Base-by-base conservation (phyloP, 805 yeast species). In the Zygosaccharomyces gambellarensis region DNA sequence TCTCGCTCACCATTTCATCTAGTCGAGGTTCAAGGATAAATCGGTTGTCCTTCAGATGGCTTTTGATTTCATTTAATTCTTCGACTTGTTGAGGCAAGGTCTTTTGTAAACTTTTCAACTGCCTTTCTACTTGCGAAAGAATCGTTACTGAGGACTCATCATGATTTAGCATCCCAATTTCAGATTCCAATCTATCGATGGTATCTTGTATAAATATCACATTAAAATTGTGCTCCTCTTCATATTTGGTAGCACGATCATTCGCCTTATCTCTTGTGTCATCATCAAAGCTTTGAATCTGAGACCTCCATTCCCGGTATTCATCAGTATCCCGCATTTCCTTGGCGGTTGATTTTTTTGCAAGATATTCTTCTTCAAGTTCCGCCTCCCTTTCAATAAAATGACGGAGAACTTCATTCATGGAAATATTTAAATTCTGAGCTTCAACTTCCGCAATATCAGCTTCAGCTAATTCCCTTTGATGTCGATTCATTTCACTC, bases 1-100 rank as follows among this genome's bases (percentile, higher is more conserved):
- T 83, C 27, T 70, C 65, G 2, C 56, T 54, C 0, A 87, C 79
- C 41, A 87, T 71, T 2, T 56, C 58, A 3, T 77, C 73, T 23
- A 92, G 68, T 53, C 77, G 75, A 1, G 82, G 80, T 55, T 83
- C 90, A 87, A 96, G 85, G 1, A 53, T 61, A 0, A 48, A 54
- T 29, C 71, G 64, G 7, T 81, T 71, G 10, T 62, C 62, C 1
- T 51, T 57, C 9, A 83, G 77, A 19, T 73, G 49, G 0, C 58
- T 51, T 28, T 71, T 73, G 14, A 74, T 55, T 2, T 53, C 54
- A 8, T 57, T 48, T 10, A 71, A 39, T 25, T 53, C 51, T 12
- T 36, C 49, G 5, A 50, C 50, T 46, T 56, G 53, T 17, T 49
- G 55, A 14, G 67, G 69, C 45, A 62, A 48, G 4, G 53, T 49